These are phyloP conservation scores for Penicillium flavigenum DNA, from an alignment of 495 filamentous ascomycete genomes.

Conservation along the genomic window DNA sequence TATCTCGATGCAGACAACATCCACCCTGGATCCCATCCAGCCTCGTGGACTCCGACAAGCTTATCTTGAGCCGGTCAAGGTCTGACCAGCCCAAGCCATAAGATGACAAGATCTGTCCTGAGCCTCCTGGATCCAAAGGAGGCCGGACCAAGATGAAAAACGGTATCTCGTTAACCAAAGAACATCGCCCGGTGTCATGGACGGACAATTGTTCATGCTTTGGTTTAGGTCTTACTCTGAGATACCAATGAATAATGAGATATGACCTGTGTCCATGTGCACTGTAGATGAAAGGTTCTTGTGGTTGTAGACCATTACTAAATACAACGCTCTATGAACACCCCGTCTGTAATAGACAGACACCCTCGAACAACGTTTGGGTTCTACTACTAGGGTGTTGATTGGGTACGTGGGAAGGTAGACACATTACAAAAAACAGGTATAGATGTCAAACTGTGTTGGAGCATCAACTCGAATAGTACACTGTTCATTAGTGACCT, in stretches of 20 bases:
- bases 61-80: slow-evolving; percentile 20
- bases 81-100: slow-evolving; percentile 18
- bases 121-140: neutral
- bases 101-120: slow-evolving; percentile 19
- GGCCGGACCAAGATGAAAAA: slow-evolving; percentile 8
- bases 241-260: slow-evolving; percentile 24
- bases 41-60: slow-evolving; percentile 24
- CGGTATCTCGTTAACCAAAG: slow-evolving; percentile 17
- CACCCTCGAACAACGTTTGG: neutral
- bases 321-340: neutral
- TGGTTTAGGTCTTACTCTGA: slow-evolving; percentile 24
- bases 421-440: too few relatives aligned
- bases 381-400: too few relatives aligned
- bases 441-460: neutral
- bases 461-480: neutral
- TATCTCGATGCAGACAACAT: slow-evolving; percentile 22
- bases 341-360: too few relatives aligned
- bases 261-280: slow-evolving; percentile 16
- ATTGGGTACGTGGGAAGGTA: too few relatives aligned
- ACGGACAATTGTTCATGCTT: neutral
- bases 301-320: neutral
- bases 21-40: slow-evolving; percentile 17
- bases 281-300: slow-evolving; percentile 1
- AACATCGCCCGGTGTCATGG: slow-evolving; percentile 19
- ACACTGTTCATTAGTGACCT: neutral